These are phyloP conservation scores for Murraya paniculata DNA, from an alignment of 345 rosid species.

Conservation along the genomic window DNA sequence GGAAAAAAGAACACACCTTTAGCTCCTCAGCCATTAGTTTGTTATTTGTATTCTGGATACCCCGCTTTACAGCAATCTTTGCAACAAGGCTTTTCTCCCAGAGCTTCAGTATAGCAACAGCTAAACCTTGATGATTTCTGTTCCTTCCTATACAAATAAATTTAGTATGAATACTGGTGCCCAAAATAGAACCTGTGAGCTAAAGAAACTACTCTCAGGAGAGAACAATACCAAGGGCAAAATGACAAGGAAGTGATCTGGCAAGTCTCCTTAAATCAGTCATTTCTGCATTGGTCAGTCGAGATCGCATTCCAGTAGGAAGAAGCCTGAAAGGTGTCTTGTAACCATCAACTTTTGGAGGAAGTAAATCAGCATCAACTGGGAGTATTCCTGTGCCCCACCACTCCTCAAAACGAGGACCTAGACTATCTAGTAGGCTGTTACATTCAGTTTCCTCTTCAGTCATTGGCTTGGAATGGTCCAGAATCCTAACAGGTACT, in stretches of 20 bases:
- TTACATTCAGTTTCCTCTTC: constrained; percentile 84
- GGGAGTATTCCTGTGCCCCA: constrained; percentile 99
- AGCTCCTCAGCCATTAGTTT: constrained; percentile 94
- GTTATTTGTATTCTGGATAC: constrained; percentile 97
- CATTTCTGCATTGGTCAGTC: constrained; percentile 95
- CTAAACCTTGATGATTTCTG: constrained; percentile 95
- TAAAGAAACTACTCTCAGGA: constrained; percentile 4
- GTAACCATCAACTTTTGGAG: constrained; percentile 72
- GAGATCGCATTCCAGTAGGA: constrained; percentile 90
- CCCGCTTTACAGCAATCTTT: constrained; percentile 93
- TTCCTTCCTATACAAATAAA: constrained; percentile 68
- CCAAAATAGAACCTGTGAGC: constrained; percentile 14
- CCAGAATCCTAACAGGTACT: constrained; percentile 30
- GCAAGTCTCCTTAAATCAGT: constrained; percentile 86
- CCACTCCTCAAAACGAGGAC: constrained; percentile 92
- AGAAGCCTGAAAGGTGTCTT: constrained; percentile 98
- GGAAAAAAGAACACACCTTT: constrained; percentile 53
- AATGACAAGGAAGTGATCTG: constrained; percentile 90
- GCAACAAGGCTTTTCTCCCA: constrained; percentile 93
- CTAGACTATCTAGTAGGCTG: constrained; percentile 74
- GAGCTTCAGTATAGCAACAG: constrained; percentile 74
- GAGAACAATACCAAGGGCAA: constrained; percentile 78
- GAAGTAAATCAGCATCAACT: constrained; percentile 92
- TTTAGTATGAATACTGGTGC: constrained; percentile 17
- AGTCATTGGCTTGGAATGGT: constrained; percentile 42